Percentiles rank a stretch among this genome's conserved stretches.
These are phyloP conservation scores for Arthroderma uncinatum DNA, from an alignment of 2,329 filamentous ascomycete genomes.

Conservation along the genomic window DNA sequence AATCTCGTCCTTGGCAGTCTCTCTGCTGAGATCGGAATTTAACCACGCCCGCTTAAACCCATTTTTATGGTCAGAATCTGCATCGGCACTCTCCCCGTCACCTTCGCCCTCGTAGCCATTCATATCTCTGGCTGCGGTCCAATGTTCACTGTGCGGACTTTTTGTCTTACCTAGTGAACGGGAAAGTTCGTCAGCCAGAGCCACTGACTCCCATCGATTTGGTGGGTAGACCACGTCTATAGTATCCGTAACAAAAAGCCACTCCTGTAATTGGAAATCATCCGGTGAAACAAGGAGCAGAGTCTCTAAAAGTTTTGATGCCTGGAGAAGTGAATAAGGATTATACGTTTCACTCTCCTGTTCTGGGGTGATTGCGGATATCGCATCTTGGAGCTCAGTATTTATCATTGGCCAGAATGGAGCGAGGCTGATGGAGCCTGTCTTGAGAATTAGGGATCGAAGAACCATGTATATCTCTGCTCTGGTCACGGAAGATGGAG, in stretches of 20 bases:
- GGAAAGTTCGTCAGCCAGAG: conserved; percentile 73
- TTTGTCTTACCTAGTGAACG: conserved; percentile 54
- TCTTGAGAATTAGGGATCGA: conserved; percentile 68
- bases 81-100: conserved; percentile 10
- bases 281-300: conserved; percentile 80
- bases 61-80: conserved; percentile 19
- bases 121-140: background rate
- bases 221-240: conserved; percentile 89
- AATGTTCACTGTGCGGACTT: conserved; percentile 7
- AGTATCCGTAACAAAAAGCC: conserved; percentile 94
- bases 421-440: conserved; percentile 66
- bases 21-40: conserved; percentile 39
- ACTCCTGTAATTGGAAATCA: conserved; percentile 96
- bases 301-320: conserved; percentile 83
- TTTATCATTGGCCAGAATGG: conserved; percentile 86
- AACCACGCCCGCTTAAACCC: conserved; percentile 34
- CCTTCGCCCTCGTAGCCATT: background rate
- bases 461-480: conserved; percentile 85
- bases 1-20: conserved; percentile 49
- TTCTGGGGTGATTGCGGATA: conserved; percentile 61
- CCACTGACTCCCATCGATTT: conserved; percentile 54
- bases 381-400: conserved; percentile 66
- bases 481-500: conserved; percentile 78
- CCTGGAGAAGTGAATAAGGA: conserved; percentile 68
- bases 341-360: conserved; percentile 66